A percentile compares a stretch with the other conserved stretches of the same genome.
Conservation (phyloP, 2,329 filamentous ascomycete genomes). For the Aspergillus puulaauensis region DNA sequence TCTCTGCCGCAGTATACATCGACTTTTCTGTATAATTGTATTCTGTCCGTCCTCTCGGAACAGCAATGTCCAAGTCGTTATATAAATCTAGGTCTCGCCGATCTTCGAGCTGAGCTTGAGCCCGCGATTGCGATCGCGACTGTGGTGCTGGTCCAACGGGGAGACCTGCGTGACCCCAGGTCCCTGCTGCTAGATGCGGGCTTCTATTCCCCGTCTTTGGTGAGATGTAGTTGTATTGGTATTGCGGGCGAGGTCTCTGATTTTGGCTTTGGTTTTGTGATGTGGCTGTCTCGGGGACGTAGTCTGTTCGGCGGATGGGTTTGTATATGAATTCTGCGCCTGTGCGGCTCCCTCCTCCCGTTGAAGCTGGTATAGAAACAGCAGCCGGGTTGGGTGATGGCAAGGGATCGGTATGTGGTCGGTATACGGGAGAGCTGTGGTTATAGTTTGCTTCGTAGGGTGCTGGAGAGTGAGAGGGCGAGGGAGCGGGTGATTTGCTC, state of each 20-base stretch:
- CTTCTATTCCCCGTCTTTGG: too few relatives aligned
- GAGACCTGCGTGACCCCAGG: too few relatives aligned
- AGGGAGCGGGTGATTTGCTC: not conserved
- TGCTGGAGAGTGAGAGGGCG: not conserved
- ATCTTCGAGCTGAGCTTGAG: not conserved
- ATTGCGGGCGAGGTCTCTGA: conserved; percentile 17
- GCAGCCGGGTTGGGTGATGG: not conserved
- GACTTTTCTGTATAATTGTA: not conserved
- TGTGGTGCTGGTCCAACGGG: too few relatives aligned
- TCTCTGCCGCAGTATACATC: conserved; percentile 18
- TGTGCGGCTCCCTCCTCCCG: not conserved
- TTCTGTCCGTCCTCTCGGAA: not conserved
- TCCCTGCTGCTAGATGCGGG: too few relatives aligned
- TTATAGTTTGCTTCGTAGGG: conserved; percentile 21
- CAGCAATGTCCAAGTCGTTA: not conserved
- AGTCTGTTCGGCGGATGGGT: conserved; percentile 31
- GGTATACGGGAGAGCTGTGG: not conserved
- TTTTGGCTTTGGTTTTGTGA: not conserved
- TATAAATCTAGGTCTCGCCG: not conserved
- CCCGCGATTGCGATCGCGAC: conserved; percentile 1
- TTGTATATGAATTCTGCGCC: conserved; percentile 31
- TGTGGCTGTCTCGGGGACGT: conserved; percentile 23
- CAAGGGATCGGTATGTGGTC: not conserved
- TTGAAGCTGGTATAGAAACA: not conserved
- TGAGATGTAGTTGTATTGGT: conserved; percentile 34